Conservation (phyloP, 1,284 basidiomycete genomes). For the Papiliotrema terrestris region DNA sequence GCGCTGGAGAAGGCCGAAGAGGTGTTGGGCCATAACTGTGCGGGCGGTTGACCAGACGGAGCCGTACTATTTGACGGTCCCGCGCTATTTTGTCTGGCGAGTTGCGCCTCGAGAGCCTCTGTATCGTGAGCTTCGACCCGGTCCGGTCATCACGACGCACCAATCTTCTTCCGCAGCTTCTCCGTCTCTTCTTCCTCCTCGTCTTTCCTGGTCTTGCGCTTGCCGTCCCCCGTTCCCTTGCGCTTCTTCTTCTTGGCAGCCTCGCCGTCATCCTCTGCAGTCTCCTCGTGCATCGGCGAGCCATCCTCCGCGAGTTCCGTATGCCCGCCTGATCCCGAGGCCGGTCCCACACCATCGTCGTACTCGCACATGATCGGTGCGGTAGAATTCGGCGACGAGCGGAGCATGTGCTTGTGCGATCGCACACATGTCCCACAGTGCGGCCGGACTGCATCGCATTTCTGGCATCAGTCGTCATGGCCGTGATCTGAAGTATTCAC, state of each 20-base stretch:
- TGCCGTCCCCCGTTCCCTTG: conserved; percentile 23
- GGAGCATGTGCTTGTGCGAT: conserved; percentile 40
- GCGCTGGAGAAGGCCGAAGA: conserved; percentile 2
- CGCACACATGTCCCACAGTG: conserved; percentile 47
- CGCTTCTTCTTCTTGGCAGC: conserved; percentile 34
- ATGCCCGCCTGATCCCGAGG: background rate
- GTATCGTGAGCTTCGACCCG: background rate
- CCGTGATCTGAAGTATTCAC: background rate
- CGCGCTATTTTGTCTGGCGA: conserved; percentile 4
- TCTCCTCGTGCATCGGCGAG: background rate
- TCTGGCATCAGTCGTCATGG: conserved; percentile 18
- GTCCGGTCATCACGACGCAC: conserved; percentile 19
- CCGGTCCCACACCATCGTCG: conserved; percentile 26
- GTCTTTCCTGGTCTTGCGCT: conserved; percentile 23
- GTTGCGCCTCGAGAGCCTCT: conserved; percentile 30
- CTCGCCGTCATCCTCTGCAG: conserved; percentile 10
- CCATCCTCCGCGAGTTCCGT: conserved; percentile 8
- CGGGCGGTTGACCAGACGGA: conserved; percentile 1
- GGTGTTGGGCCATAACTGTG: background rate
- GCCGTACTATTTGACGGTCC: background rate
- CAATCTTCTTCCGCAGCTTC: conserved; percentile 32
- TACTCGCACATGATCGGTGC: conserved; percentile 42
- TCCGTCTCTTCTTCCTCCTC: conserved; percentile 33
- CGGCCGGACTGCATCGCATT: conserved; percentile 45
- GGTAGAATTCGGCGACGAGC: conserved; percentile 36